These are phyloP conservation scores for Diplotaxis tenuifolia DNA, from an alignment of 345 rosid genomes.

Conservation along the genomic window DNA sequence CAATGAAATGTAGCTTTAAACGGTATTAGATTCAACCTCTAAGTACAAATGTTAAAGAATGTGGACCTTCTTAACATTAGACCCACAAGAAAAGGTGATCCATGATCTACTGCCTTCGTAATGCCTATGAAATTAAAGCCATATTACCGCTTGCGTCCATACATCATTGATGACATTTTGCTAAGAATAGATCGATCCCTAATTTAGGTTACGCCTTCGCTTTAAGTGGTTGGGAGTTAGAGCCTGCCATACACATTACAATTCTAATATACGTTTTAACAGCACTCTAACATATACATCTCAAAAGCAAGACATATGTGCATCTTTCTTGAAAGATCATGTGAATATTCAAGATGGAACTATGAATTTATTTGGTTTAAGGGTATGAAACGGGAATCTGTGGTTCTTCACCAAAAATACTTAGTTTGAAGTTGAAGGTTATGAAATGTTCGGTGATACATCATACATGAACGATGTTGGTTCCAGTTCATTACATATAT, in stretches of 20 bases:
- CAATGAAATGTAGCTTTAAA: too few relatives aligned
- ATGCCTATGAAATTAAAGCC: background rate
- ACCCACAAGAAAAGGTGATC: background rate
- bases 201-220: background rate
- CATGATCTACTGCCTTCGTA: background rate
- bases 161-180: slow-evolving; percentile 1
- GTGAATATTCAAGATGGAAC: background rate
- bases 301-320: background rate
- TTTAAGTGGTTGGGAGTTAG: slow-evolving; percentile 26
- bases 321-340: background rate
- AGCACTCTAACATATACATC: background rate
- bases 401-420: background rate
- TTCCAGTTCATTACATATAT: background rate
- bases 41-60: background rate
- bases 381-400: background rate
- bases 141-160: background rate
- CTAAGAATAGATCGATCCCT: background rate
- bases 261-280: background rate
- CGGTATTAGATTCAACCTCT: too few relatives aligned
- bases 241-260: background rate
- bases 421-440: background rate
- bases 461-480: background rate
- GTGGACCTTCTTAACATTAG: background rate
- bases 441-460: background rate
- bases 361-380: background rate